Evolutionary conservation across 2,329 filamentous ascomycete genomes (phyloP).

Genomic region (Cercospora beticola): DNA sequence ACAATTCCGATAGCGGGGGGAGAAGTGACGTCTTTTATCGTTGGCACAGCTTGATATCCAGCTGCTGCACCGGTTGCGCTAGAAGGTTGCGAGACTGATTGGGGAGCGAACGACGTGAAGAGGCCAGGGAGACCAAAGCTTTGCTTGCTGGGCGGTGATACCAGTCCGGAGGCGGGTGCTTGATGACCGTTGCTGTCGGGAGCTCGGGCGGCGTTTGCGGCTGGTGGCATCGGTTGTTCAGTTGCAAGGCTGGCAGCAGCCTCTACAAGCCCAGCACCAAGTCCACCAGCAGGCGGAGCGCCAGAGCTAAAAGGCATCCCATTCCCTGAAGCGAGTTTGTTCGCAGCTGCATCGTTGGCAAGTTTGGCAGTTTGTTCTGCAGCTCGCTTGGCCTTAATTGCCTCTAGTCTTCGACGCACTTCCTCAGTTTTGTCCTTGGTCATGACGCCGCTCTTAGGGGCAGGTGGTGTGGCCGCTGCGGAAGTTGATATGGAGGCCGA

Average conservation of each 20-base stretch:
- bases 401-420: conserved; percentile 75
- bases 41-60: conserved; percentile 1
- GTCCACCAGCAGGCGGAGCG: conserved; percentile 4
- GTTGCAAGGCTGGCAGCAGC: conserved; percentile 4
- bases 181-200: neutral
- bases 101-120: conserved; percentile 23
- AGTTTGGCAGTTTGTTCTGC: conserved; percentile 23
- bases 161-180: neutral
- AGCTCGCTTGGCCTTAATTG: conserved; percentile 53
- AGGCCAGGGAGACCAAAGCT: conserved; percentile 30
- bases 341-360: conserved; percentile 16
- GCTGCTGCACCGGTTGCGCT: neutral
- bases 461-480: neutral
- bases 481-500: neutral
- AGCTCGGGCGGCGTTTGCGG: neutral
- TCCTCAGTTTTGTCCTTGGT: conserved; percentile 60
- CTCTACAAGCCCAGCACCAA: conserved; percentile 21
- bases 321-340: neutral
- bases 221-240: neutral
- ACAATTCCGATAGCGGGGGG: neutral
- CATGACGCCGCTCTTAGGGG: conserved; percentile 11
- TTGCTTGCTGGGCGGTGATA: neutral
- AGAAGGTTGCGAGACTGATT: neutral
- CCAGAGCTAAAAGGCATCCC: neutral
- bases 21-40: neutral